A percentile compares a stretch with the other conserved stretches of the same genome.
Evolutionary conservation across 768 basidiomycete genomes (phyloP).

Genomic region (Mycena epipterygia): DNA sequence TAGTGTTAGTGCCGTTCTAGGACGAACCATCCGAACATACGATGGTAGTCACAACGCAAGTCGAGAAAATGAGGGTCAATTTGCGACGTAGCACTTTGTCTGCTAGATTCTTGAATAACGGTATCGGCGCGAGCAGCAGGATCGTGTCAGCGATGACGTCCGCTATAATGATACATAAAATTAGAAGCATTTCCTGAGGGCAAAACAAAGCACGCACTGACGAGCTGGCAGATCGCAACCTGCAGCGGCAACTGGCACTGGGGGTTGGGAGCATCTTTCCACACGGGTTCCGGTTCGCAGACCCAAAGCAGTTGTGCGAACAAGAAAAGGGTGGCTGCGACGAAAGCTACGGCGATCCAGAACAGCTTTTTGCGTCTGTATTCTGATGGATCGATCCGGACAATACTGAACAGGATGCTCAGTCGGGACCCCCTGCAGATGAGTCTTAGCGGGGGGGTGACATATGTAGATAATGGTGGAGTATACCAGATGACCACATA

Average conservation of each 20-base stretch:
- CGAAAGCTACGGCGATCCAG: slow-evolving; percentile 48
- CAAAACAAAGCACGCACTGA: slow-evolving; percentile 53
- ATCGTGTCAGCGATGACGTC: slow-evolving; percentile 61
- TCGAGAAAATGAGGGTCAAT: slow-evolving; percentile 66
- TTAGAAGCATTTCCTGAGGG: neutral
- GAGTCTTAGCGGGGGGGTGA: neutral
- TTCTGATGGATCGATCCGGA: slow-evolving; percentile 61
- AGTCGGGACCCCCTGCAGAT: slow-evolving; percentile 58
- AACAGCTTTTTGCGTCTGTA: slow-evolving; percentile 41
- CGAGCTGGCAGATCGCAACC: slow-evolving; percentile 66
- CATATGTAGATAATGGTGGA: neutral
- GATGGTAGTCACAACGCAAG: slow-evolving; percentile 64
- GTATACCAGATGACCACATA: slow-evolving; percentile 56
- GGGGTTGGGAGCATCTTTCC: slow-evolving; percentile 53
- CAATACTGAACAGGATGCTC: slow-evolving; percentile 68
- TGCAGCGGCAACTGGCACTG: slow-evolving; percentile 60
- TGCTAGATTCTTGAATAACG: slow-evolving; percentile 58
- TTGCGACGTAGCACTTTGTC: slow-evolving; percentile 54
- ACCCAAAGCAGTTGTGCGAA: slow-evolving; percentile 61
- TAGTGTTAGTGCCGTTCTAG: neutral
- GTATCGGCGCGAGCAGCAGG: slow-evolving; percentile 60
- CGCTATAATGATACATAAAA: slow-evolving; percentile 48
- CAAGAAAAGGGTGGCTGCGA: slow-evolving; percentile 51
- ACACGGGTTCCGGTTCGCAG: slow-evolving; percentile 53
- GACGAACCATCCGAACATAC: slow-evolving; percentile 36